A percentile compares a stretch with the other conserved stretches of the same genome.
phyloP scores from a whole-genome alignment of 768 basidiomycete genomes.

The Leucosporidium yakuticum region DNA sequence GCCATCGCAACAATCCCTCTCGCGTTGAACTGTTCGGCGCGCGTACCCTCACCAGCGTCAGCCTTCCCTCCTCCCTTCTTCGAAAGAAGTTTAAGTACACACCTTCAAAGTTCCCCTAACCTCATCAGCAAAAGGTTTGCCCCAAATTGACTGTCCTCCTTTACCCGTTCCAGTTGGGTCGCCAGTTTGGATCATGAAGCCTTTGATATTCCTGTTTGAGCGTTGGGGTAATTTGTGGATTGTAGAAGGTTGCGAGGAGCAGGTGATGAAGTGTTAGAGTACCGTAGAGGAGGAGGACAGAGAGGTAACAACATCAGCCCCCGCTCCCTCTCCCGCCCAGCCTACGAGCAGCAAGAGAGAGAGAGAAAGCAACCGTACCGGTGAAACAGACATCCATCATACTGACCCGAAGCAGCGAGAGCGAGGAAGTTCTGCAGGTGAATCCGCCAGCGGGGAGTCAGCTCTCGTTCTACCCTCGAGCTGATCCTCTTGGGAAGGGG shows the following conservation, averaged over 20 bases:
- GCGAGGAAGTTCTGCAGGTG: slow-evolving; percentile 80
- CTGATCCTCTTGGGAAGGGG: slow-evolving; percentile 21
- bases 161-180: slow-evolving; percentile 87
- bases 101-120: slow-evolving; percentile 91
- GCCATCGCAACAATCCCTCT: slow-evolving; percentile 97
- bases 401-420: slow-evolving; percentile 81
- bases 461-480: background rate
- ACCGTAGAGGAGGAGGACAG: no score
- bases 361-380: slow-evolving; percentile 41
- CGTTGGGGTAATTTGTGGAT: no score
- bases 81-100: slow-evolving; percentile 7
- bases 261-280: no score
- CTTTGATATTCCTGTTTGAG: slow-evolving; percentile 68
- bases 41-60: background rate
- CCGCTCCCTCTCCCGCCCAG: no score
- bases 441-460: background rate
- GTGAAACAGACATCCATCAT: slow-evolving; percentile 79
- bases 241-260: no score
- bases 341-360: background rate
- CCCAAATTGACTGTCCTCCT: slow-evolving; percentile 96
- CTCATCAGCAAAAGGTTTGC: slow-evolving; percentile 83
- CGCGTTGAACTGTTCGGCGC: slow-evolving; percentile 70
- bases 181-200: slow-evolving; percentile 92
- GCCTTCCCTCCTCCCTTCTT: no score
- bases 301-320: no score